Base-by-base conservation (phyloP, 768 basidiomycete species). In the Cyclocybe cylindracea region DNA sequence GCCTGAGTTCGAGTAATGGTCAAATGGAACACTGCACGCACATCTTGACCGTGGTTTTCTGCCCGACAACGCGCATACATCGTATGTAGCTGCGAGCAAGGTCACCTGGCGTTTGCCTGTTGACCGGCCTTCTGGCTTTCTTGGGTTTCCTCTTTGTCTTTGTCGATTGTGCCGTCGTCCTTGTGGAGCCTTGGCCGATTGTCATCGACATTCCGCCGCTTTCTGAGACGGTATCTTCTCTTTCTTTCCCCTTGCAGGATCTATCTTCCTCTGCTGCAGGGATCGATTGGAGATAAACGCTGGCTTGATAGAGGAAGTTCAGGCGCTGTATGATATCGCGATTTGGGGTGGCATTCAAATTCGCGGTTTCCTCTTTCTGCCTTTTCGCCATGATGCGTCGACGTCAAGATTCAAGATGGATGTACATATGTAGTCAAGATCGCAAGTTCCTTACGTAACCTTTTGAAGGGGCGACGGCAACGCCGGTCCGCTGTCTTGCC, bases 271-370 rank as follows among this genome's bases (percentile, higher is more conserved):
- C 24, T 10, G 49, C 16, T 16, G 34, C 24, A n/a, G 46, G 34
- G 10, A 78, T 66, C 9, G 70, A 71, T 48, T 71, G 76, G 14
- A 91, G 72, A 54, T 85, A 86, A 10, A 80, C 75, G 60, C 86
- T 85, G 34, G 90, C 87, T 69, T 93, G 92, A 62, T 89, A 92
- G 34, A 94, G 78, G 66, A 89, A 94, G 69, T 89, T 93, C 54
- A 94, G 78, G 29, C 91, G 79, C 66, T 94, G 91, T 16, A 91
- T 78, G 42, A 89, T 82, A 62, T 94, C 92, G 29, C 83, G 75
- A 65, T 91, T 90, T 9, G 76, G 60, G 32, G 87, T 76, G 53
- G 68, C 79, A 65, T 74, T 78, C 2, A 83, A 73, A 51, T 79
- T 87, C 5, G 85, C 85, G 7, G 61, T 69, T 13, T 81, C 78